These are phyloP conservation scores for Aureococcus anophagefferens DNA, from an alignment of 108 stramenopile species.

Conservation along the genomic window DNA sequence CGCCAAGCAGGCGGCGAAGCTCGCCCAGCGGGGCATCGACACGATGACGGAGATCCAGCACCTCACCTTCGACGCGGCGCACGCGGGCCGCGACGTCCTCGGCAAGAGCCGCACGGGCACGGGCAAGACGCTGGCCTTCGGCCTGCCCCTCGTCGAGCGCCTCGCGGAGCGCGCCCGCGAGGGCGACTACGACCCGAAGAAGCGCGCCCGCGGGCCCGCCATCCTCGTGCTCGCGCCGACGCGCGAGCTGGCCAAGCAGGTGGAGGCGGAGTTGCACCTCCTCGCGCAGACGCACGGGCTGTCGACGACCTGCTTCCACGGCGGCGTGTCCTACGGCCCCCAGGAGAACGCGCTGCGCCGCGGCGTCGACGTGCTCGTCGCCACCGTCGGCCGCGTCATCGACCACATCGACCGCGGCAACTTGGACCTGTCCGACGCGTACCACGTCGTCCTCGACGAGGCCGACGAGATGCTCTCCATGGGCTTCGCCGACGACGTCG, in stretches of 20 bases:
- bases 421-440: constrained; percentile 64
- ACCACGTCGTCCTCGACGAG: constrained; percentile 88
- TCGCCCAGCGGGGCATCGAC: constrained; percentile 66
- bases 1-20: not conserved
- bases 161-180: constrained; percentile 39
- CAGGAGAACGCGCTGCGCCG: constrained; percentile 67
- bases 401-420: constrained; percentile 91
- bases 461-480: constrained; percentile 99
- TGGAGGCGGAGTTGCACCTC: constrained; percentile 65
- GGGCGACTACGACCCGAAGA: constrained; percentile 34
- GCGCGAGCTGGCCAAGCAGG: constrained; percentile 95
- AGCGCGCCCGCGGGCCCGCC: constrained; percentile 66
- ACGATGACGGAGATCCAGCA: constrained; percentile 81
- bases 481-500: constrained; percentile 98
- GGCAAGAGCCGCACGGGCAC: constrained; percentile 94
- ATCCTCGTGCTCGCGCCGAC: constrained; percentile 96
- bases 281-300: constrained; percentile 66
- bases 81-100: constrained; percentile 84
- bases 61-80: constrained; percentile 71
- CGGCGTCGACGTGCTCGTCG: constrained; percentile 92
- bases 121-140: constrained; percentile 99
- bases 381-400: constrained; percentile 93
- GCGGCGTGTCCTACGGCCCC: constrained; percentile 87
- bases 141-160: constrained; percentile 74
- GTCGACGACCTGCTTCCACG: constrained; percentile 76